Base-by-base conservation (phyloP, 805 yeast genomes). In the Hanseniaspora guilliermondii region DNA sequence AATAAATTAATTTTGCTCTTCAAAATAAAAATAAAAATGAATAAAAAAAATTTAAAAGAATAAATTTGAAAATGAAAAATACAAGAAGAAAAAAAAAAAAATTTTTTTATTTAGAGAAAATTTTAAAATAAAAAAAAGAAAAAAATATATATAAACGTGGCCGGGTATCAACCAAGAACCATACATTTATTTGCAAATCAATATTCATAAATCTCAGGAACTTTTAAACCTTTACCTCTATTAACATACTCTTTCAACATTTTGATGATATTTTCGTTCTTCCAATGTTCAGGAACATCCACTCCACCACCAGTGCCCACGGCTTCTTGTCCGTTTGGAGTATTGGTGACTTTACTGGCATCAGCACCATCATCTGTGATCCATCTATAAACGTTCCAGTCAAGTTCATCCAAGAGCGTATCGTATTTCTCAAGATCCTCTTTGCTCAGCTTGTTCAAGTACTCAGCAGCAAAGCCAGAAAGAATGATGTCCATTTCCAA, bases 301-400 rank as follows among this genome's bases (percentile, higher is more conserved):
- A 50, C 55, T 19, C 49, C 55, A 50, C 49, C 49, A 44, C 55
- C 55, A 2, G 55, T 50, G 11, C 55, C 55, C 36, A 50, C 55
- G 21, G 55, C 55, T 37, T 50, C 55, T 36, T 50, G 55, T 4
- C 48, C 49, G 24, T 50, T 50, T 8, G 48, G 48, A 30, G 55
- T 50, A 35, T 42, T 44, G 17, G 49, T 50, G 42, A 50, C 41
- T 21, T 44, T 50, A 11, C 55, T 50, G 9, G 47, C 55, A 44
- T 50, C 49, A 3, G 47, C 46, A 25, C 41, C 36, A 11, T 50
- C 55, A 35, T 50, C 79, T 2, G 97, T 87, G 25, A 95, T 95
- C 98, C 98, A 91, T 71, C 93, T 93, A 68, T 87, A 93, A 57
- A 93, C 89, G 68, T 93, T 98, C 98, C 98, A 93, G 68, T 93